Evolutionary conservation across 2,329 filamentous ascomycete genomes (phyloP), one percentile per base, ranked within the genome.

Genomic region (Endothia cerciana): DNA sequence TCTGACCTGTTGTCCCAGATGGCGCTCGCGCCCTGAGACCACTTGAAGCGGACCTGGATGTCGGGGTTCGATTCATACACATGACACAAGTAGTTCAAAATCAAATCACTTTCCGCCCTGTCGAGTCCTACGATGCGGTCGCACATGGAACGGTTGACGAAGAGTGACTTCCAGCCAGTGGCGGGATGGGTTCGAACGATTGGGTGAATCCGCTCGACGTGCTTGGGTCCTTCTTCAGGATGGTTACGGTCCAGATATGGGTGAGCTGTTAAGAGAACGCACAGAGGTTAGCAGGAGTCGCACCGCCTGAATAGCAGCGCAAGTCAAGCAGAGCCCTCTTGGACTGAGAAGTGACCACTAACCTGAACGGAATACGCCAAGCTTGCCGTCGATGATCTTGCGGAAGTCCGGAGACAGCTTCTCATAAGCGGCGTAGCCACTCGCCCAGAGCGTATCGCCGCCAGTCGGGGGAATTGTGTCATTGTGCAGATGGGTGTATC

Each of bases 131-230:
- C 85, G 58, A 92, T 92, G 0, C 84, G 81, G 6, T 83, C 82
- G 0, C 89, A 92, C 83, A 92, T 89, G 1, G 86, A 80, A 3
- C 89, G 83, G 73, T 92, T 92, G 0, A 92, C 90, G 81, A 84
- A 92, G 0, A 92, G 80, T 0, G 88, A 82, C 75, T 91, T 92
- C 90, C 90, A 92, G 0, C 89, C 90, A 0, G 90, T 92, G 0
- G 87, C 89, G 0, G 90, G 90, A 72, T 92, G 89, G 0, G 90
- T 86, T 3, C 90, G 83, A 1, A 92, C 89, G 11, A 92, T 74
- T 0, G 89, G 89, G 73, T 92, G 90, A 11, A 83, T 79, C 7
- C 89, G 83, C 75, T 91, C 89, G n/a, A 92, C 77, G 70, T 82
- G 82, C 75, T 88, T 86, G 0, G 89, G 89, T 0, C 90, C 89